Conservation (phyloP, 805 yeast genomes). For the Candida odintsovae region DNA sequence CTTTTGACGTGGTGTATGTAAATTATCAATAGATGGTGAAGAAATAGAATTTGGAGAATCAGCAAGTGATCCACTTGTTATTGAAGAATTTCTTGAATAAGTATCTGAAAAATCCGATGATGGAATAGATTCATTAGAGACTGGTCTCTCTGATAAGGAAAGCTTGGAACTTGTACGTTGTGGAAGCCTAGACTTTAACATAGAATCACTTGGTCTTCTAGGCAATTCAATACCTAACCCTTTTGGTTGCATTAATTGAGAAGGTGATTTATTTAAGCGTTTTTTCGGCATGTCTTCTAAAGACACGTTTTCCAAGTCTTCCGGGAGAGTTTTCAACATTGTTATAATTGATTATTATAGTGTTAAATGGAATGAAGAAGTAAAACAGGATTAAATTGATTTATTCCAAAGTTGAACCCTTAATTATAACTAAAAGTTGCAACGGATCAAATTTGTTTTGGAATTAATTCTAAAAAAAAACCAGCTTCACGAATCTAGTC, state of each 20-base stretch:
- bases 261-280: slow-evolving; percentile 5
- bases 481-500: background rate
- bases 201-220: slow-evolving; percentile 22
- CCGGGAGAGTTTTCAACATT: slow-evolving; percentile 7
- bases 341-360: background rate
- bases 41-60: slow-evolving; percentile 13
- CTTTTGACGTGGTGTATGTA: background rate
- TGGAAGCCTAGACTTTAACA: slow-evolving; percentile 8
- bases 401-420: too few relatives aligned
- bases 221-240: slow-evolving; percentile 18
- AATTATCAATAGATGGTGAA: background rate
- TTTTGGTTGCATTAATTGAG: slow-evolving; percentile 3
- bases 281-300: slow-evolving; percentile 11
- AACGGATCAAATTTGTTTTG: too few relatives aligned
- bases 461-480: background rate
- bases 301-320: slow-evolving; percentile 9
- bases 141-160: slow-evolving; percentile 22
- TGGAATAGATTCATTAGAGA: slow-evolving; percentile 24
- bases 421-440: background rate
- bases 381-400: too few relatives aligned
- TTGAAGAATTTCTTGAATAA: slow-evolving; percentile 23
- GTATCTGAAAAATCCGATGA: slow-evolving; percentile 18
- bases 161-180: slow-evolving; percentile 5
- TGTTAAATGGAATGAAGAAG: background rate
- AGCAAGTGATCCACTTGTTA: slow-evolving; percentile 19